Base-by-base conservation (phyloP, 148 eudicot genomes). In the Rheum nobile region DNA sequence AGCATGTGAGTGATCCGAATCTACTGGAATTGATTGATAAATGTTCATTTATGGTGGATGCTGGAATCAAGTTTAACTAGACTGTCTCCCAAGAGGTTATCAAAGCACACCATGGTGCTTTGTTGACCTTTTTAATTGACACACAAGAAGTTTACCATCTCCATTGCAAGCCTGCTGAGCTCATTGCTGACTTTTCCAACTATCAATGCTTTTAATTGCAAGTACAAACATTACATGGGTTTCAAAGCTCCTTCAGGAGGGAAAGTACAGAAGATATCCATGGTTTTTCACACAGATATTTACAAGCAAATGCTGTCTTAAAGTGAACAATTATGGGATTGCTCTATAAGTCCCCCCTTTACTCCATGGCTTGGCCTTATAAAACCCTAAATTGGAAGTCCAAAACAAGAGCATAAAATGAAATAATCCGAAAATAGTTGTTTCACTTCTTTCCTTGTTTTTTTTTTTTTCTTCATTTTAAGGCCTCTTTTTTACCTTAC, bases 211-310 rank as follows among this genome's bases (percentile, higher is more conserved):
- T 57, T 41, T 2, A 12, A 28, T 57, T 22, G 31, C 39, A 63
- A 32, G 69, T 63, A 63, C 16, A 57, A 57, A 57, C 67, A 57
- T 26, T 14, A 63, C 69, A 63, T 63, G 35, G 67, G 2, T 61
- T 61, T 29, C 37, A 61, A 61, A 28, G 35, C 63, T 54, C 67
- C 14, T 57, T 57, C 0, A 26, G 34, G 67, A 41, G 6, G 54
- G 21, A 34, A 32, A 65, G 16, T 31, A 65, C 39, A 65, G 9
- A 65, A 16, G 38, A 65, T 65, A 65, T 17, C 70, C 70, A 65
- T 65, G 70, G 22, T 34, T 65, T 37, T 65, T 65, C 70, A 65
- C 70, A 31, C 70, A 65, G 70, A 65, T 65, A 65, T 34, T 65
- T 65, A 65, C 70, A 65, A 65, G 39, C 70, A 65, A 32, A 65